Conservation (phyloP, 371 early-diverging fungal species). For the Mucor saturninus region DNA sequence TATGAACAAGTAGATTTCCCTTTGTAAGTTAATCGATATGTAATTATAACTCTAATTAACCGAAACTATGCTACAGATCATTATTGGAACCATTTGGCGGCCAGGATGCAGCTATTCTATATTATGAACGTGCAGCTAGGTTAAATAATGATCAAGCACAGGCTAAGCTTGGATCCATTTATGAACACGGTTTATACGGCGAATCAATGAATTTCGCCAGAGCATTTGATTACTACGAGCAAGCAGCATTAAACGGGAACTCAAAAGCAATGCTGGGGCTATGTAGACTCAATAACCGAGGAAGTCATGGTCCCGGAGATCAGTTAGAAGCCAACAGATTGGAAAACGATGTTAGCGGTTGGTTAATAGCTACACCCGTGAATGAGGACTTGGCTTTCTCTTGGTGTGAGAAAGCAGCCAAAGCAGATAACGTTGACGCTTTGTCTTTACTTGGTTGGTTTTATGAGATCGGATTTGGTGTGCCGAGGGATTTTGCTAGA, state of each 20-base stretch:
- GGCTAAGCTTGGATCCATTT: constrained; percentile 29
- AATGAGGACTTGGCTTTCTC: constrained; percentile 53
- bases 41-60: neutral
- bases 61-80: neutral
- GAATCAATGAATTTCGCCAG: constrained; percentile 35
- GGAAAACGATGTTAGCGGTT: constrained; percentile 38
- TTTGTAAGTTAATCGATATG: constrained; percentile 4
- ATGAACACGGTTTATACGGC: constrained; percentile 36
- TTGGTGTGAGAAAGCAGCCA: constrained; percentile 47
- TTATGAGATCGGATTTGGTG: constrained; percentile 48
- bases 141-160: constrained; percentile 34
- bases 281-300: constrained; percentile 38
- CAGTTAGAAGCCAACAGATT: constrained; percentile 23
- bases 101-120: constrained; percentile 26
- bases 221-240: constrained; percentile 33
- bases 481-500: constrained; percentile 27
- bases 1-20: constrained; percentile 23
- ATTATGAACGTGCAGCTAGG: constrained; percentile 36
- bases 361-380: constrained; percentile 30
- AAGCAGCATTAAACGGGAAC: constrained; percentile 28
- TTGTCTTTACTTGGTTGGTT: constrained; percentile 42
- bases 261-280: constrained; percentile 43
- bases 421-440: constrained; percentile 34
- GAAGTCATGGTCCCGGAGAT: constrained; percentile 41
- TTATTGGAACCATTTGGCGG: constrained; percentile 28